These are phyloP conservation scores for Medicago lupulina DNA, from an alignment of 306 rosid genomes.

Conservation along the genomic window DNA sequence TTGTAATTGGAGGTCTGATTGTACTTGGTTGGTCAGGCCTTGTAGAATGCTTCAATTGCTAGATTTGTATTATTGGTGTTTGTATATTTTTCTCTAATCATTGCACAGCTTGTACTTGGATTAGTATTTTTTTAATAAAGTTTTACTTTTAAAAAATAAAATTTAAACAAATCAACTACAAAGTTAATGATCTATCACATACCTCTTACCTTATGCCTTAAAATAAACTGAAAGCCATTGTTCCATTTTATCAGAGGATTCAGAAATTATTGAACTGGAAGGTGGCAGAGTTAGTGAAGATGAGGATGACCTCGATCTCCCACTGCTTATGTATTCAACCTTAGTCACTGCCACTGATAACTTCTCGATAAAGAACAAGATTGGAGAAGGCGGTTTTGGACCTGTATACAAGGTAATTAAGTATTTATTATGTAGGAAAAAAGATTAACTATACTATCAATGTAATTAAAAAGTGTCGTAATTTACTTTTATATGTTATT, in stretches of 20 bases:
- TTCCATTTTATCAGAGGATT: conserved; percentile 22
- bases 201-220: too few relatives aligned
- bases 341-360: conserved; percentile 47
- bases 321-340: conserved; percentile 40
- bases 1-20: too few relatives aligned
- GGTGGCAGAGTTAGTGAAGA: conserved; percentile 14
- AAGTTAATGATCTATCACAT: too few relatives aligned
- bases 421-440: background rate
- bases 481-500: background rate
- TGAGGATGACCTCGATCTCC: conserved; percentile 59
- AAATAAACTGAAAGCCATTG: background rate
- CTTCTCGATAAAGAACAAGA: conserved; percentile 47
- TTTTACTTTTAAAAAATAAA: too few relatives aligned
- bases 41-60: too few relatives aligned
- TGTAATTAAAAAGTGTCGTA: background rate
- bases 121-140: too few relatives aligned
- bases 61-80: too few relatives aligned
- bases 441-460: background rate
- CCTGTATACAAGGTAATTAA: conserved; percentile 51
- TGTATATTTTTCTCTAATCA: too few relatives aligned
- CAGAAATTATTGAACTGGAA: conserved; percentile 13
- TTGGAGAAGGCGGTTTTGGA: conserved; percentile 67
- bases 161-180: too few relatives aligned
- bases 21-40: too few relatives aligned
- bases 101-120: too few relatives aligned